A percentile compares a stretch with the other conserved stretches of the same genome.
Conservation (phyloP, 2,329 filamentous ascomycete species). For the Didymella arachidicola region DNA sequence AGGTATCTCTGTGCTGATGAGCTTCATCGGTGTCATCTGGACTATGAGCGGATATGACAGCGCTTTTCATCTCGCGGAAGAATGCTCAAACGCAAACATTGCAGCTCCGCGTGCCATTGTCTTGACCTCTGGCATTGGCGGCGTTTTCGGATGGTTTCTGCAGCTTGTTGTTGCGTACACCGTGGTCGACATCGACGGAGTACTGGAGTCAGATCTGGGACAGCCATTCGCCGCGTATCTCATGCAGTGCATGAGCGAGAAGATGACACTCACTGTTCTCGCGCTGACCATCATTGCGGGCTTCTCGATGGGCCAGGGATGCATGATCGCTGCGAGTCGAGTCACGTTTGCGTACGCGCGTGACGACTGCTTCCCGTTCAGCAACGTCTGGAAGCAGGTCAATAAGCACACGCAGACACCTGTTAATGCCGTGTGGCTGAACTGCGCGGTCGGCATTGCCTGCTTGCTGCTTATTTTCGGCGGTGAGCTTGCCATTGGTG, state of each 20-base stretch:
- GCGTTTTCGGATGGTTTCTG: conserved; percentile 74
- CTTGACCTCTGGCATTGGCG: conserved; percentile 71
- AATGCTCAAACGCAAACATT: conserved; percentile 76
- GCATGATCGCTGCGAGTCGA: conserved; percentile 72
- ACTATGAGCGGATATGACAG: conserved; percentile 73
- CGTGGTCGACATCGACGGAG: conserved; percentile 67
- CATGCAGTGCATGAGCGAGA: conserved; percentile 68
- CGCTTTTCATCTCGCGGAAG: conserved; percentile 76
- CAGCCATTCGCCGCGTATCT: conserved; percentile 76
- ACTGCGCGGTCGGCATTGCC: conserved; percentile 65
- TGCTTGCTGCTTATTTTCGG: conserved; percentile 71
- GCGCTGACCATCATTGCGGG: conserved; percentile 72
- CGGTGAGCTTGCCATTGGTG: conserved; percentile 68
- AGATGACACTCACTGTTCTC: conserved; percentile 68
- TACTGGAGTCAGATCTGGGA: conserved; percentile 68
- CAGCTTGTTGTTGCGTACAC: conserved; percentile 78
- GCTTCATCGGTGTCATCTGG: conserved; percentile 75
- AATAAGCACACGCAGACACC: conserved; percentile 69
- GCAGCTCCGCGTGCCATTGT: conserved; percentile 76
- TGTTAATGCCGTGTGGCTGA: conserved; percentile 75
- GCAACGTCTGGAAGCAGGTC: conserved; percentile 65
- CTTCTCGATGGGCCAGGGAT: conserved; percentile 76
- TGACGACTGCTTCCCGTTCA: conserved; percentile 73
- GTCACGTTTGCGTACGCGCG: conserved; percentile 78
- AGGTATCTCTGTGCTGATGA: conserved; percentile 74